Conservation (phyloP, 2,329 filamentous ascomycete species). For the Botryotinia globosa region DNA sequence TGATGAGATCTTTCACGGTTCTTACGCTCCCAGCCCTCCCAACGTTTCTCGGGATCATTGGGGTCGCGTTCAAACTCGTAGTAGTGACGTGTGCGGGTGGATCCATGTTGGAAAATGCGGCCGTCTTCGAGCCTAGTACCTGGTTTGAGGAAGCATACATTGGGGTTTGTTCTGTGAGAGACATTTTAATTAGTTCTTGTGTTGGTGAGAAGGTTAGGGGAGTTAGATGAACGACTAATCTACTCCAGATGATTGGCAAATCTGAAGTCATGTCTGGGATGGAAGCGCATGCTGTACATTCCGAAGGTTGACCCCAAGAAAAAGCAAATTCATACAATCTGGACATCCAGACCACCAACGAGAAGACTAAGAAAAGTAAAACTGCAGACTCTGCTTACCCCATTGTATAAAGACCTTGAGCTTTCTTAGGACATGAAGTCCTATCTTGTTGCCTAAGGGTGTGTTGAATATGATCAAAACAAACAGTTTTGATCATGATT, state of each 20-base stretch:
- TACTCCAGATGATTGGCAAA: background rate
- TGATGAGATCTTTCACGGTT: background rate
- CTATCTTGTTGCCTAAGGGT: background rate
- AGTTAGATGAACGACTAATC: background rate
- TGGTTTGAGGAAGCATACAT: background rate
- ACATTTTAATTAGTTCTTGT: background rate
- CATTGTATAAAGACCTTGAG: background rate
- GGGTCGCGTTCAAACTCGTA: constrained; percentile 7
- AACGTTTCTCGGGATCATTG: background rate
- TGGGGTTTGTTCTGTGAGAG: background rate
- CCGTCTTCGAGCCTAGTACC: background rate
- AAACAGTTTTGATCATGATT: constrained; percentile 3
- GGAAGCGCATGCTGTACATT: background rate
- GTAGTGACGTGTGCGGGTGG: background rate
- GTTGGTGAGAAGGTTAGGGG: too few species aligned
- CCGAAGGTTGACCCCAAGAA: background rate
- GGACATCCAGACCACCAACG: background rate
- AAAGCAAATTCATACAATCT: too few species aligned
- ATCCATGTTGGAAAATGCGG: background rate
- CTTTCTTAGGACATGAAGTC: background rate
- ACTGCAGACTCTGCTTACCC: background rate
- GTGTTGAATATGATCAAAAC: constrained; percentile 8
- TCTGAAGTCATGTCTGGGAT: background rate
- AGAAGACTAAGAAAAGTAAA: background rate
- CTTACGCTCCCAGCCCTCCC: background rate